Evolutionary conservation across 1,284 basidiomycete genomes (phyloP).

Genomic region (Volvariella surrecta): DNA sequence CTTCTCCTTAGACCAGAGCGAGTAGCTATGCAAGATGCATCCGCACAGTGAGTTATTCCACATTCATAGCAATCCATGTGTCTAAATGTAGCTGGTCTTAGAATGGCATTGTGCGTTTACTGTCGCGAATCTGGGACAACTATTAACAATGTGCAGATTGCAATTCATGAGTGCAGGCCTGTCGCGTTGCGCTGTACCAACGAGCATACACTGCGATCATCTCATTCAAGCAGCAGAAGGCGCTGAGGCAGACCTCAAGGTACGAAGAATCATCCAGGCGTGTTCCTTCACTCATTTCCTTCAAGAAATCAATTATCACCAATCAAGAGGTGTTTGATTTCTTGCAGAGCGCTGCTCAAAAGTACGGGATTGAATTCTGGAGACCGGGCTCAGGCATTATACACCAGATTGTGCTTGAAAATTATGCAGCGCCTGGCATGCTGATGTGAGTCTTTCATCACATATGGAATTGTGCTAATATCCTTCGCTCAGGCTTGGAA

Average conservation of each 20-base stretch:
- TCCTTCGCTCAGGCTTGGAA: conserved; percentile 51
- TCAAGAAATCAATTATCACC: conserved; percentile 73
- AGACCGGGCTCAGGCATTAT: conserved; percentile 93
- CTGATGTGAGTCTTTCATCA: conserved; percentile 50
- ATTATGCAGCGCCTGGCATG: conserved; percentile 88
- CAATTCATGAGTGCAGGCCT: conserved; percentile 99
- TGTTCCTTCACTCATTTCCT: conserved; percentile 5
- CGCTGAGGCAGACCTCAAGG: conserved; percentile 77
- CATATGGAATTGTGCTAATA: conserved; percentile 8
- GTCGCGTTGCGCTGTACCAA: conserved; percentile 75
- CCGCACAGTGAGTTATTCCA: conserved; percentile 71
- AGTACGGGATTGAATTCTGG: conserved; percentile 97
- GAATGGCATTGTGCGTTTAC: conserved; percentile 66
- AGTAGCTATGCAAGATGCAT: conserved; percentile 99
- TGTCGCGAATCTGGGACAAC: too few species aligned
- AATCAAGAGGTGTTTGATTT: conserved; percentile 99
- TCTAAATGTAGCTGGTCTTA: conserved; percentile 16
- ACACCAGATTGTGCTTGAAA: conserved; percentile 98
- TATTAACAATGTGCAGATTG: conserved; percentile 39
- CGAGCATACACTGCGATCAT: conserved; percentile 95
- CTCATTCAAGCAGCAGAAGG: conserved; percentile 87
- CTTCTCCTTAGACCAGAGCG: conserved; percentile 88
- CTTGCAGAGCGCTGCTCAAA: conserved; percentile 87
- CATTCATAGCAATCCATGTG: conserved; percentile 4
- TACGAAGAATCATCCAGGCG: conserved; percentile 17